Base-by-base conservation (phyloP, 2,329 filamentous ascomycete genomes). In the Tolypocladium pustulatum region DNA sequence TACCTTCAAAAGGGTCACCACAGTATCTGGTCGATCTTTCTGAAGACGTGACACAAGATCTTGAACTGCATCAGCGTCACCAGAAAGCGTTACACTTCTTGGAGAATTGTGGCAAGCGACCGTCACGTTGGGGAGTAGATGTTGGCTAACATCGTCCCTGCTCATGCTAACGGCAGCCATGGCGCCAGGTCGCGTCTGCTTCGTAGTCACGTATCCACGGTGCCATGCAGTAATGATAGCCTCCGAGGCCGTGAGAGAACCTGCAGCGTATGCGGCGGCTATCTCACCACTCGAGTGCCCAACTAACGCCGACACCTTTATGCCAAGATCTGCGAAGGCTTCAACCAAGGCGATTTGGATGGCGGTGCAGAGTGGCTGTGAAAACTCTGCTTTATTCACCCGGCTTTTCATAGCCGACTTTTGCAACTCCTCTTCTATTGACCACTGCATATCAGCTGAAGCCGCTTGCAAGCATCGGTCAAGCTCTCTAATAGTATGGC, bases 161-260 rank as follows among this genome's bases (percentile, higher is more conserved):
- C 71, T 67, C 0, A 75, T 61, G 1, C 71, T 71, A 9, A 75
- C 62, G 2, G 71, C 70, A 30, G 69, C 67, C 34, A 32, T 30
- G n/a, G n/a, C 41, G 1, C 41, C 41, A 6, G 41, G 17, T 12
- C 9, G 20, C 7, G n/a, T 25, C 2, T 46, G 41, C 40, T 13
- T 20, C 9, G 8, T 22, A 2, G 41, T 22, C 1, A 46, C 41
- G n/a, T 9, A 10, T 3, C 17, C 72, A 73, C 73, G 27, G 63
- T 65, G 34, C 3, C 2, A 7, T 10, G 57, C 36, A 38, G 37
- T 1, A 0, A 10, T 3, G 4, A 46, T n/a, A 12, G 43, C 22
- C 5, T n/a, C 49, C 12, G 51, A 32, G 22, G 10, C n/a, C 4
- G 41, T 25, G 9, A 46, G 3, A 9, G 41, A 20, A 10, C 41